Evolutionary conservation across 1,284 basidiomycete genomes (phyloP).

Genomic region (Trametes sp.): DNA sequence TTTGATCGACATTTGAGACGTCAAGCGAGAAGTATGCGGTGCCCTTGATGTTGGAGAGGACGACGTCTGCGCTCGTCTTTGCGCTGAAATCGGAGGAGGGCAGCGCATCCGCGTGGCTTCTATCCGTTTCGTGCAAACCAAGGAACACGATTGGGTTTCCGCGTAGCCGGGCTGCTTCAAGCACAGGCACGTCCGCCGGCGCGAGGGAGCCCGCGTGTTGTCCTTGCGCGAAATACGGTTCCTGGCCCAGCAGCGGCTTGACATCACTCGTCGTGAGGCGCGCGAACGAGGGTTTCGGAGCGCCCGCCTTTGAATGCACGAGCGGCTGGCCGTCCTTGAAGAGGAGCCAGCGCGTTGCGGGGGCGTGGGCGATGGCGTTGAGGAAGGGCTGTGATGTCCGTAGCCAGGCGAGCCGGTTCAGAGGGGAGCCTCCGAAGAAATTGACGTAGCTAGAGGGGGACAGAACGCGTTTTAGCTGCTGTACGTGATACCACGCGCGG

Average conservation of each 20-base stretch:
- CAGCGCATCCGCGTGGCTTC: conserved; percentile 52
- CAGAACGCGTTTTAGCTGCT: conserved; percentile 32
- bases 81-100: conserved; percentile 68
- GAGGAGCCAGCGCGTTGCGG: conserved; percentile 74
- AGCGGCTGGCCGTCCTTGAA: conserved; percentile 78
- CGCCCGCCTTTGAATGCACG: conserved; percentile 43
- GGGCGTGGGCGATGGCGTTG: conserved; percentile 66
- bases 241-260: conserved; percentile 49
- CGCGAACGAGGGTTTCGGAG: conserved; percentile 49
- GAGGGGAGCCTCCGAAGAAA: conserved; percentile 79
- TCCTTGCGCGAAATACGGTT: conserved; percentile 74
- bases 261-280: conserved; percentile 65
- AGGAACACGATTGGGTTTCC: conserved; percentile 71
- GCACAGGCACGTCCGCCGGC: conserved; percentile 51
- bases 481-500: conserved; percentile 19
- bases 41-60: conserved; percentile 71
- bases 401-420: conserved; percentile 90
- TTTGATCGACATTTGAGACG: conserved; percentile 59
- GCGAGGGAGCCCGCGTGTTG: conserved; percentile 56
- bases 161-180: conserved; percentile 72
- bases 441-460: conserved; percentile 50
- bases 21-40: conserved; percentile 85
- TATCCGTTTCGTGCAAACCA: conserved; percentile 77
- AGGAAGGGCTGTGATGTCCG: conserved; percentile 76
- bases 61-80: conserved; percentile 43